Evolutionary conservation across 306 rosid species (phyloP).

Genomic region (Comarum palustre): DNA sequence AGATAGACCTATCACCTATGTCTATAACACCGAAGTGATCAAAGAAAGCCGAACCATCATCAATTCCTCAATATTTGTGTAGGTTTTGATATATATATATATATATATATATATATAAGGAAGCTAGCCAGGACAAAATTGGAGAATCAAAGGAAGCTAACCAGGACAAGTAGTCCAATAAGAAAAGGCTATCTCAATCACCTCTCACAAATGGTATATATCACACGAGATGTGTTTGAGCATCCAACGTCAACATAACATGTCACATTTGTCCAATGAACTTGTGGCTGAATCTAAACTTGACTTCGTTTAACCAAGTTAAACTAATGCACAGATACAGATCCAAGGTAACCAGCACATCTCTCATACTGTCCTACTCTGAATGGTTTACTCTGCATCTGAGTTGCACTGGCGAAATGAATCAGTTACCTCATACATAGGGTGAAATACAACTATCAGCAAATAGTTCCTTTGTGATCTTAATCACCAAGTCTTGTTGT

Average conservation of each 20-base stretch:
- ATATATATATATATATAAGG: too few species aligned
- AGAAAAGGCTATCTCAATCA: neutral
- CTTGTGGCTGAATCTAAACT: constrained; percentile 1
- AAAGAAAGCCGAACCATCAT: neutral
- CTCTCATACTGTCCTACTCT: neutral
- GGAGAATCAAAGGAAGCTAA: neutral
- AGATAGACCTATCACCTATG: neutral
- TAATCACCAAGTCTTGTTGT: neutral
- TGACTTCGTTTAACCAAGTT: neutral
- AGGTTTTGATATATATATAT: neutral
- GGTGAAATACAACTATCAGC: neutral
- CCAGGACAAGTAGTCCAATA: neutral
- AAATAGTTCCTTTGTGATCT: neutral
- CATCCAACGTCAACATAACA: neutral
- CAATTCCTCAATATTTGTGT: neutral
- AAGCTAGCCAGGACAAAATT: neutral
- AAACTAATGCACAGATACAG: constrained; percentile 4
- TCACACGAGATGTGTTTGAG: neutral
- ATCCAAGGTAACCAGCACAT: neutral
- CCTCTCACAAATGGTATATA: neutral
- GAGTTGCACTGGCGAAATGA: neutral
- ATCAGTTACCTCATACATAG: neutral
- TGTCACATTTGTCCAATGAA: neutral
- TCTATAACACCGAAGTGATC: neutral
- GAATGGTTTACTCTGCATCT: neutral